Evolutionary conservation across 1,284 basidiomycete genomes (phyloP).

Genomic region (Cutaneotrichosporon mucoides): DNA sequence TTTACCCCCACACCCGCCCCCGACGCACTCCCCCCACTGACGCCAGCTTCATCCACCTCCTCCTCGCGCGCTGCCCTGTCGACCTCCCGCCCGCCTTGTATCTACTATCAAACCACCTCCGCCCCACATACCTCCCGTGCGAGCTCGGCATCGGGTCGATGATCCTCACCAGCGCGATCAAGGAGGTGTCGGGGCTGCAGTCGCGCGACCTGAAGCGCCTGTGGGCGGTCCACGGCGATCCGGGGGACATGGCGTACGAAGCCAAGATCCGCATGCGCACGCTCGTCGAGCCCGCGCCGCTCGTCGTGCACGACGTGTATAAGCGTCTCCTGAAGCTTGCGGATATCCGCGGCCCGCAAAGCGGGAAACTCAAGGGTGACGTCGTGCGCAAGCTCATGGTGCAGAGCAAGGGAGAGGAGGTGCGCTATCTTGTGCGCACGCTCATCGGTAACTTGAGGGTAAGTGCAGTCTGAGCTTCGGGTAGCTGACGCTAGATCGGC

Average conservation of each 20-base stretch:
- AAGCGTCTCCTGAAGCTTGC: conserved; percentile 63
- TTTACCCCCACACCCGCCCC: too few species aligned
- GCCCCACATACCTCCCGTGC: conserved; percentile 67
- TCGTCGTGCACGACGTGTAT: conserved; percentile 64
- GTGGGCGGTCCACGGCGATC: conserved; percentile 59
- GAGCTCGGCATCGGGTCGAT: conserved; percentile 74
- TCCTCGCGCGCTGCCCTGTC: conserved; percentile 63
- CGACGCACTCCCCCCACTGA: neutral
- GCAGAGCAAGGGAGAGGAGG: conserved; percentile 79
- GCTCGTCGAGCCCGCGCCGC: conserved; percentile 65
- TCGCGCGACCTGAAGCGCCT: conserved; percentile 61
- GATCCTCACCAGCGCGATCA: conserved; percentile 72
- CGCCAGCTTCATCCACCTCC: conserved; percentile 58
- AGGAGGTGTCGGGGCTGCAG: conserved; percentile 74
- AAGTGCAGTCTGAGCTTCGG: conserved; percentile 47
- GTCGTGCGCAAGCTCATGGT: conserved; percentile 78
- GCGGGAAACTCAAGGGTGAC: conserved; percentile 69
- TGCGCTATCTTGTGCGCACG: conserved; percentile 75
- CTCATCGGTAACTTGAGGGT: conserved; percentile 77
- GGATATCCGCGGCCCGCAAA: conserved; percentile 65
- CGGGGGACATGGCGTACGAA: conserved; percentile 75
- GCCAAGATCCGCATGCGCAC: conserved; percentile 76
- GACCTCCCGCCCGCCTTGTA: conserved; percentile 81
- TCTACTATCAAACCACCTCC: conserved; percentile 79
- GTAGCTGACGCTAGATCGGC: conserved; percentile 64